Base-by-base conservation (phyloP, 2,329 filamentous ascomycete genomes). In the Alternaria arbusti region DNA sequence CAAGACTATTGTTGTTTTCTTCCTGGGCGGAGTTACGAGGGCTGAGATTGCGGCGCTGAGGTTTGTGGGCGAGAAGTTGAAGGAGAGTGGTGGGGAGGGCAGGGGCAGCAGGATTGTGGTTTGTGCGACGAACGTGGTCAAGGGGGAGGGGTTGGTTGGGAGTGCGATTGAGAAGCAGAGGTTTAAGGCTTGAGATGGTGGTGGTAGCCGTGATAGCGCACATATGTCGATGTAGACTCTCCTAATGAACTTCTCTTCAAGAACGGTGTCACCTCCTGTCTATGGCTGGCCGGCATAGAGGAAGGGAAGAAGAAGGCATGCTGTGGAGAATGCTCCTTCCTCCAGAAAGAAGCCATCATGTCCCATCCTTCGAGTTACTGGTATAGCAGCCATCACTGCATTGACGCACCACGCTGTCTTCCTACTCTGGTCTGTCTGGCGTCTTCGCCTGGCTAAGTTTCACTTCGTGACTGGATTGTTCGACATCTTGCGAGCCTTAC, bases 1-100 rank as follows among this genome's bases (percentile, higher is more conserved):
- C 20, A 97, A 97, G 84, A 95, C 92, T 0, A 91, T 97, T 1
- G 92, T 97, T 75, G 90, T 99, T n/a, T 97, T 98, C 71, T 98
- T 98, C 81, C 84, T 99, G 17, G 96, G 96, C n/a, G 96, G 96
- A 2, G 92, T 99, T 59, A 97, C 94, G 0, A 97, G 96, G 76
- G 95, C 96, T 0, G 96, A 99, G 81, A 95, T 99, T 78, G 94
- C 96, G 44, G 96, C 96, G 20, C 79, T 99, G 76, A 87, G 96
- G 58, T 98, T 97, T 77, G 91, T 99, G 70, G 93, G 92, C 10
- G 89, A 89, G 76, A 90, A 95, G 79, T 65, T 85, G 62, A 79
- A 69, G 90, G 96, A 88, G 87, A 92, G 84, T 66, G 81, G 78
- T 5, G 90, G 91, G 68, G 89, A 93, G 69, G 81, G 77, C 1